Percentiles rank a stretch among this genome's conserved stretches.
Evolutionary conservation across 129 eudicot genomes (phyloP).

Genomic region (Lactuca sativa): DNA sequence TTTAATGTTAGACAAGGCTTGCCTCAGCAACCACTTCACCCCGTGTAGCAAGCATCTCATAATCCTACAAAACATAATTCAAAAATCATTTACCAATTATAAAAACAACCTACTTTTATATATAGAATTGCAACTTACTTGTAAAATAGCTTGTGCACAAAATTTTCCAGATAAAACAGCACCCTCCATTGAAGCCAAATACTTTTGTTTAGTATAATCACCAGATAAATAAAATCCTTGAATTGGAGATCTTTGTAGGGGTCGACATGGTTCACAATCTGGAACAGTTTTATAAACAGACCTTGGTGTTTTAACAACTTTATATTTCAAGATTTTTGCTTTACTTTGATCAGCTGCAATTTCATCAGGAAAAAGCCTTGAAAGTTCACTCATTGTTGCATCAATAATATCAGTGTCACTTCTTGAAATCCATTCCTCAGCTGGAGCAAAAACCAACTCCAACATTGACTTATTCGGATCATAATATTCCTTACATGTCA

Average conservation of each 20-base stretch:
- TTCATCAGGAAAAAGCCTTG: conserved; percentile 94
- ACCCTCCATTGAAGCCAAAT: conserved; percentile 99
- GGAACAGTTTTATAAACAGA: conserved; percentile 96
- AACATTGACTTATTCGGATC: conserved; percentile 87
- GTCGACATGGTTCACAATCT: conserved; percentile 96
- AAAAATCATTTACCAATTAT: not conserved
- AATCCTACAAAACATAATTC: conserved; percentile 55
- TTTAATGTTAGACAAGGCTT: conserved; percentile 38
- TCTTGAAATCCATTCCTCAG: conserved; percentile 94
- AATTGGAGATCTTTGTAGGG: conserved; percentile 90
- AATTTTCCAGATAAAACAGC: conserved; percentile 96
- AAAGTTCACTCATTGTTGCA: conserved; percentile 95
- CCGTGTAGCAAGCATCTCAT: conserved; percentile 48
- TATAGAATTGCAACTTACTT: conserved; percentile 46
- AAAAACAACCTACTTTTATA: conserved; percentile 1
- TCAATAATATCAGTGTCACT: conserved; percentile 90
- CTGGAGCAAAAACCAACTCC: conserved; percentile 98
- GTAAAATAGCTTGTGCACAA: conserved; percentile 92
- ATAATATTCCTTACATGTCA: conserved; percentile 97
- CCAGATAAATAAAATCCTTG: conserved; percentile 94
- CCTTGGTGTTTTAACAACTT: conserved; percentile 98
- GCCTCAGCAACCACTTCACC: conserved; percentile 58
- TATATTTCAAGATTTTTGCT: conserved; percentile 93
- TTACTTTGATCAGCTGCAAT: conserved; percentile 93
- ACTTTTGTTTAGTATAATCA: conserved; percentile 95